These are phyloP conservation scores for Tulasnella sp. DNA, from an alignment of 768 basidiomycete species.

Conservation along the genomic window DNA sequence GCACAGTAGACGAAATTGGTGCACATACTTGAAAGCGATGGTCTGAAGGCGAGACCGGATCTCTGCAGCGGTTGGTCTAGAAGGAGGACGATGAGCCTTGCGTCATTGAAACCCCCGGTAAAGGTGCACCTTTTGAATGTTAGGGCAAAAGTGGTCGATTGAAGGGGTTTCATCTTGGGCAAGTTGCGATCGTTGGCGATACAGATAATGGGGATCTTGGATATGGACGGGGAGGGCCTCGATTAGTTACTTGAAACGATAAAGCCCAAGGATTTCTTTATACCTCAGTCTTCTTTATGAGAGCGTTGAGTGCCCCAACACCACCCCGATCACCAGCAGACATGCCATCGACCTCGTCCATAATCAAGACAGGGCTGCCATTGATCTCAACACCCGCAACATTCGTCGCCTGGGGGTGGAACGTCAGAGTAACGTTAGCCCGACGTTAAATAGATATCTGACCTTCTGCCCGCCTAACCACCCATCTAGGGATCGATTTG, in stretches of 20 bases:
- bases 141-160: conserved; percentile 61
- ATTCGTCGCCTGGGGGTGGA: conserved; percentile 44
- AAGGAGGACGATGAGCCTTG: conserved; percentile 14
- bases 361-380: conserved; percentile 79
- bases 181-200: conserved; percentile 86
- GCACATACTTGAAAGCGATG: conserved; percentile 77
- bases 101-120: conserved; percentile 23
- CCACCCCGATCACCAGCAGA: conserved; percentile 95
- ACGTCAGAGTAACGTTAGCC: not conserved
- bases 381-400: conserved; percentile 67
- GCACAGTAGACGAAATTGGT: not conserved
- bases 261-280: conserved; percentile 12
- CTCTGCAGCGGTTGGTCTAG: conserved; percentile 64
- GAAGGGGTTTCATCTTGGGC: conserved; percentile 87
- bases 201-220: conserved; percentile 89
- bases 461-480: conserved; percentile 61
- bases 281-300: conserved; percentile 92
- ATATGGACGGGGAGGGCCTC: not conserved
- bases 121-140: conserved; percentile 61
- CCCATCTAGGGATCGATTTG: conserved; percentile 80
- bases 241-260: not conserved
- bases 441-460: conserved; percentile 18
- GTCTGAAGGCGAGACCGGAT: conserved; percentile 83
- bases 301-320: conserved; percentile 80
- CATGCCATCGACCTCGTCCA: conserved; percentile 99